phyloP scores from a whole-genome alignment of 2,329 filamentous ascomycete species.

The Epichloe elymi region DNA sequence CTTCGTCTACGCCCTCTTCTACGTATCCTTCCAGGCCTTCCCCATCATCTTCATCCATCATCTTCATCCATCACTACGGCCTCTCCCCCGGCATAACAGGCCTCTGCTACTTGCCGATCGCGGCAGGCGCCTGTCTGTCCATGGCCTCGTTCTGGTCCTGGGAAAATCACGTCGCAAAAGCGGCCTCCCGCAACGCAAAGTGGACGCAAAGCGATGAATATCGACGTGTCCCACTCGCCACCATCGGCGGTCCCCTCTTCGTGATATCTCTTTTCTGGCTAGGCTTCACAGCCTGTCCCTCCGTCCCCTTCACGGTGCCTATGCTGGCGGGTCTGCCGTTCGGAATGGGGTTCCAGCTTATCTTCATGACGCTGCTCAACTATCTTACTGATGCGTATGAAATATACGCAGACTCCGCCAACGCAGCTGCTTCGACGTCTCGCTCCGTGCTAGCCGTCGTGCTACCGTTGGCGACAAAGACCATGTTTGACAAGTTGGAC shows the following conservation, averaged over 20 bases:
- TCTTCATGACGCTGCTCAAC: conserved; percentile 51
- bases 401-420: conserved; percentile 59
- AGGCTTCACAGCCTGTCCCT: conserved; percentile 40
- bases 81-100: conserved; percentile 54
- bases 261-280: conserved; percentile 46
- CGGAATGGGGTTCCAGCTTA: conserved; percentile 46
- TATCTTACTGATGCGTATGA: conserved; percentile 57
- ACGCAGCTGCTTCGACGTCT: conserved; percentile 71
- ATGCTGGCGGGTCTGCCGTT: conserved; percentile 49
- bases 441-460: conserved; percentile 87
- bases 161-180: conserved; percentile 44
- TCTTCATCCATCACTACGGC: conserved; percentile 50
- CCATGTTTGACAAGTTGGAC: conserved; percentile 34
- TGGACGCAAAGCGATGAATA: conserved; percentile 55
- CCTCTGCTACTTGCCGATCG: conserved; percentile 56
- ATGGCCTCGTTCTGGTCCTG: conserved; percentile 51
- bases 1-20: conserved; percentile 52
- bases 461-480: conserved; percentile 40
- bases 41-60: conserved; percentile 52
- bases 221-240: conserved; percentile 58
- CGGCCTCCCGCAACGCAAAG: conserved; percentile 31
- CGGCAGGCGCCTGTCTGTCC: conserved; percentile 45
- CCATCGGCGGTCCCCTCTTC: conserved; percentile 53
- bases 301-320: conserved; percentile 39
- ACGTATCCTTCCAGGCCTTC: conserved; percentile 67